Conservation (phyloP, 345 rosid species). For the Euphorbia pulcherrima region DNA sequence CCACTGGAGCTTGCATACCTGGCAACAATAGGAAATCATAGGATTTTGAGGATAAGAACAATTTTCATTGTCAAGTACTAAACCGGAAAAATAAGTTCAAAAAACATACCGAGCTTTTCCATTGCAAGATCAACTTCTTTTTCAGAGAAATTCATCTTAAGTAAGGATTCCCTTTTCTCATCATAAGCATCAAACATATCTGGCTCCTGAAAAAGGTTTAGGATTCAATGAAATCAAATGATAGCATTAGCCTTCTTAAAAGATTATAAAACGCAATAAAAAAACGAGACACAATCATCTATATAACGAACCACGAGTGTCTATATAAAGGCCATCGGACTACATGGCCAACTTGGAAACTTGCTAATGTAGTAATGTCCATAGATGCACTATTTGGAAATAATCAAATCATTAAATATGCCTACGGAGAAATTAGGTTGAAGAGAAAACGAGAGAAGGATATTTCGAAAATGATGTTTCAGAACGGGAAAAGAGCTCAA, state of each 20-base stretch:
- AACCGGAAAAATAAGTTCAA: background rate
- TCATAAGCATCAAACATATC: constrained; percentile 38
- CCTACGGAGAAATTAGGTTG: too few species aligned
- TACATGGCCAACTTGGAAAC: too few species aligned
- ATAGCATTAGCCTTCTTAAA: background rate
- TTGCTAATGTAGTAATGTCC: too few species aligned
- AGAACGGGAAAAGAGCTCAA: background rate
- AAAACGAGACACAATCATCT: background rate
- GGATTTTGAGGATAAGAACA: background rate
- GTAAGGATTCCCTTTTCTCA: constrained; percentile 52
- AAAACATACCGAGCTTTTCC: constrained; percentile 59
- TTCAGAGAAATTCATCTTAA: constrained; percentile 65
- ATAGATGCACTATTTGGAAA: too few species aligned
- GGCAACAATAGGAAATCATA: constrained; percentile 22
- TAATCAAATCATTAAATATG: too few species aligned
- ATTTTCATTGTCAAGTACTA: background rate
- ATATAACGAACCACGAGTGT: background rate
- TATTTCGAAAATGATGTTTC: too few species aligned
- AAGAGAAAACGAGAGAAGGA: too few species aligned
- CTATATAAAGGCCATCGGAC: too few species aligned
- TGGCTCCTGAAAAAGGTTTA: constrained; percentile 54
- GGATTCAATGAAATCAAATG: constrained; percentile 11
- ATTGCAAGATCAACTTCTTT: constrained; percentile 68
- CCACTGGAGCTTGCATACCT: constrained; percentile 58
- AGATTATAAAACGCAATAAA: constrained; percentile 1